Evolutionary conservation across 2,329 filamentous ascomycete genomes (phyloP).

Genomic region (Colletotrichum viniferum): DNA sequence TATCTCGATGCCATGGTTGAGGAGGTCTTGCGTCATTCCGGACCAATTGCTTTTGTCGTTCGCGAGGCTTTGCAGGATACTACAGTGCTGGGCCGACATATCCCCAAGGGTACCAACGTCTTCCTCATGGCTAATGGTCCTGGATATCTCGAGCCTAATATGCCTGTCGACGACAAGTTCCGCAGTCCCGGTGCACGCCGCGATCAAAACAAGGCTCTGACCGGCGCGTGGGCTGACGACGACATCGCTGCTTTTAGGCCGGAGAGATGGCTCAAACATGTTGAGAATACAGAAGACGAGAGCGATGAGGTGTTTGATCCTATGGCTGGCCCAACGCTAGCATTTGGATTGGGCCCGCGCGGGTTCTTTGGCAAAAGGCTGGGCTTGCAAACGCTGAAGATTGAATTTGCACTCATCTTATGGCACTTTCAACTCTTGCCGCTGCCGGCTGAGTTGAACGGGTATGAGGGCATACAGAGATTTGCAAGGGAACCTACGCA

Average conservation of each 20-base stretch:
- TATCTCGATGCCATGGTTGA: constrained; percentile 36
- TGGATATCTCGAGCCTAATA: constrained; percentile 28
- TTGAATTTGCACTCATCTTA: constrained; percentile 36
- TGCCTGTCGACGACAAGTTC: constrained; percentile 29
- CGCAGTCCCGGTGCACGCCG: constrained; percentile 11
- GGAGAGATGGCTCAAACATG: constrained; percentile 23
- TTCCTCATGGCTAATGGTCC: constrained; percentile 30
- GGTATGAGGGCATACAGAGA: not conserved
- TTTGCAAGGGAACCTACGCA: not conserved
- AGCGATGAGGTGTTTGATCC: constrained; percentile 29
- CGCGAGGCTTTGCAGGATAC: constrained; percentile 32
- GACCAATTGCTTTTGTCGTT: constrained; percentile 21
- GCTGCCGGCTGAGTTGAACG: not conserved
- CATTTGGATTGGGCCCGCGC: constrained; percentile 38
- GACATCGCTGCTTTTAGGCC: constrained; percentile 21
- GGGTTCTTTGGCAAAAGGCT: constrained; percentile 42
- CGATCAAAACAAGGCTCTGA: not conserved
- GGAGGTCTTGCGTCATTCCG: constrained; percentile 32
- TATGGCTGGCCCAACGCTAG: constrained; percentile 35
- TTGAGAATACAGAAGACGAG: not conserved
- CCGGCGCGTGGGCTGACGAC: not conserved
- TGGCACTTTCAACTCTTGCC: constrained; percentile 40
- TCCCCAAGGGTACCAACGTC: constrained; percentile 39
- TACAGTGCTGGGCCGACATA: constrained; percentile 31
- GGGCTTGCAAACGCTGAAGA: constrained; percentile 37